Percentiles rank a stretch among this genome's conserved stretches.
Evolutionary conservation across 352 stramenopile genomes (phyloP).

Genomic region (Globisporangium cystogenes): DNA sequence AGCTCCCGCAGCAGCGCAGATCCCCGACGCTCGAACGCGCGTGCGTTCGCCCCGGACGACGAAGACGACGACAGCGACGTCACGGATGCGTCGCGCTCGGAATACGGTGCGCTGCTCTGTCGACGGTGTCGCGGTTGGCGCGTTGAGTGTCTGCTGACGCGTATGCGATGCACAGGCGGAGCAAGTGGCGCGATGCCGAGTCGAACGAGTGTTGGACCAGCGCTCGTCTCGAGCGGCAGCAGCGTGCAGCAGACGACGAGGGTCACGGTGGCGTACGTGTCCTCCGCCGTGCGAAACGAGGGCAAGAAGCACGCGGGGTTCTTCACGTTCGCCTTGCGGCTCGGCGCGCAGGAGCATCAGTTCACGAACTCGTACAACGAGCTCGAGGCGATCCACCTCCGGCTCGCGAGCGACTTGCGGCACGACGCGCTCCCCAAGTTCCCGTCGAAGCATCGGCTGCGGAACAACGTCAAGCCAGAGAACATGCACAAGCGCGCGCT

Average conservation of each 20-base stretch:
- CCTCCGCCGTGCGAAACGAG: conserved; percentile 46
- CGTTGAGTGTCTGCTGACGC: no score
- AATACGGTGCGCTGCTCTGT: conserved; percentile 4
- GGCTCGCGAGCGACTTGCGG: conserved; percentile 26
- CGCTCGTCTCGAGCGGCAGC: background rate
- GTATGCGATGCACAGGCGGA: background rate
- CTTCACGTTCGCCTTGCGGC: conserved; percentile 61
- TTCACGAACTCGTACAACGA: conserved; percentile 68
- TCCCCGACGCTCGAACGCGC: background rate
- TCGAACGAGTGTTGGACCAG: conserved; percentile 8
- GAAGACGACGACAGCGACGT: conserved; percentile 12
- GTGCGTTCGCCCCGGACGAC: conserved; percentile 17
- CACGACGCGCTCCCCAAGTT: conserved; percentile 55
- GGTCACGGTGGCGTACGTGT: conserved; percentile 41
- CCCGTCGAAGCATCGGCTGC: conserved; percentile 65
- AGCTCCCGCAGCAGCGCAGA: conserved; percentile 8
- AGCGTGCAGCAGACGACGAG: conserved; percentile 2
- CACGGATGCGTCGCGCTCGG: conserved; percentile 10
- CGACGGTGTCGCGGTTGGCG: no score
- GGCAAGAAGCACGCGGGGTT: conserved; percentile 60
- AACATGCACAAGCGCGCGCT: conserved; percentile 85
- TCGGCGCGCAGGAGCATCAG: conserved; percentile 30
- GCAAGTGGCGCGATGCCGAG: background rate
- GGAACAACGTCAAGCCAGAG: conserved; percentile 77
- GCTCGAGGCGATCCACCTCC: conserved; percentile 66